Evolutionary conservation across 257 asterid genomes (phyloP), one percentile per base, ranked within the genome.

Genomic region (Solanum appendiculatum): DNA sequence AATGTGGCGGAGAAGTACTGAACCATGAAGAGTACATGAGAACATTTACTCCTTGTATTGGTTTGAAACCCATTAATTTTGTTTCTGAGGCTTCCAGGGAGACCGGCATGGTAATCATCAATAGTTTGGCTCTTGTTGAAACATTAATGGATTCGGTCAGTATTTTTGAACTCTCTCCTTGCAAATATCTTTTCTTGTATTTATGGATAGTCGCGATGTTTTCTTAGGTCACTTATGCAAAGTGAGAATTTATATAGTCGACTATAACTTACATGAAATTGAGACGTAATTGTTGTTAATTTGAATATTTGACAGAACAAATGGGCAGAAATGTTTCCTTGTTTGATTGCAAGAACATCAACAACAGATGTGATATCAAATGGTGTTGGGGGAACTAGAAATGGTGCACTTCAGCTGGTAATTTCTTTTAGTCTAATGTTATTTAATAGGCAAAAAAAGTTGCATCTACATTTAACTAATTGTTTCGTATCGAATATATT

Each of bases 391-490:
- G 94, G 94, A 29, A 89, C 94, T 4, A 87, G 94, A 77, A 91
- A 92, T 66, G 93, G 93, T 88, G 94, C 94, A 81, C 93, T 92
- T 91, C 98, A 94, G 33, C 91, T 96, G 95, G 99, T 96, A 94
- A 88, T 64, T 29, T 21, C 27, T 21, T 58, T 63, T 63, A 63
- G 70, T 63, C 25, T 9, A 60, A 60, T 60, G 29, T 10, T 66
- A 27, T 25, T 39, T 11, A 4, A 51, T 16, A 51, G 60, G 23
- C 60, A 14, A 15, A 51, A 51, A 51, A 51, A 51, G 23, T 15
- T 51, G 7, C 23, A 51, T 25, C 20, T 64, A 29, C 68, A 23
- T 23, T 23, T 9, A 60, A 60, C 68, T 60, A 60, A 60, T 60
- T 60, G 29, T 60, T 60, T 14, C 68, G 10, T 23, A 60, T 60